A percentile compares a stretch with the other conserved stretches of the same genome.
Evolutionary conservation across 1,284 basidiomycete species (phyloP).

Genomic region (Macrocybe sp.): DNA sequence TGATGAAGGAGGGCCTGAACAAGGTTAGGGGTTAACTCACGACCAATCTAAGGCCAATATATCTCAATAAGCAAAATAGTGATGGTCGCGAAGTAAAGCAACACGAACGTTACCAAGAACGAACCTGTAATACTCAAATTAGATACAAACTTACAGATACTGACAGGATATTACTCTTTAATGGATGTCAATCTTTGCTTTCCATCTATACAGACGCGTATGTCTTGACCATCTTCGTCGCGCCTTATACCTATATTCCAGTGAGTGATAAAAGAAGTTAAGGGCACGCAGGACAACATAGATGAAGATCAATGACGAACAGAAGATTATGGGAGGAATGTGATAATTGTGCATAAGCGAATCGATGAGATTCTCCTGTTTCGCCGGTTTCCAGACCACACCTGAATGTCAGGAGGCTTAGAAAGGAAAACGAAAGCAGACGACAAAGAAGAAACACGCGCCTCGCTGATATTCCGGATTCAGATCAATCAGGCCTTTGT

Average conservation of each 20-base stretch:
- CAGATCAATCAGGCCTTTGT: slow-evolving; percentile 44
- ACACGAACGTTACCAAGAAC: no score
- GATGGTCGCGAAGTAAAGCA: no score
- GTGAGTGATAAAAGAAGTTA: not conserved
- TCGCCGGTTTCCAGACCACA: slow-evolving; percentile 61
- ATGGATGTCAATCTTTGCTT: slow-evolving; percentile 73
- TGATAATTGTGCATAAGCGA: slow-evolving; percentile 66
- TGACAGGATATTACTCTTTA: slow-evolving; percentile 31
- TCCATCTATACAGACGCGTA: slow-evolving; percentile 61
- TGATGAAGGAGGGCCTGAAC: not conserved
- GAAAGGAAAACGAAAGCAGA: not conserved
- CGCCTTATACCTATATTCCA: slow-evolving; percentile 28
- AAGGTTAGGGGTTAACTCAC: slow-evolving; percentile 27
- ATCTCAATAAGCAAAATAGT: no score
- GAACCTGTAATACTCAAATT: not conserved
- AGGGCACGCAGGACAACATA: not conserved
- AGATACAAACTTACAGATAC: not conserved
- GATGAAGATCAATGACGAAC: slow-evolving; percentile 27
- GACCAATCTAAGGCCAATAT: slow-evolving; percentile 32
- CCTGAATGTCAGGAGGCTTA: slow-evolving; percentile 28
- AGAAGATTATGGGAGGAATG: slow-evolving; percentile 64
- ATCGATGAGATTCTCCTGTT: slow-evolving; percentile 64
- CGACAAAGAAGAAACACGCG: slow-evolving; percentile 16
- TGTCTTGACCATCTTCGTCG: slow-evolving; percentile 42
- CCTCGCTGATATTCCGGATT: slow-evolving; percentile 70